These are phyloP conservation scores for Benincasa hispida DNA, from an alignment of 306 rosid species.

Conservation along the genomic window DNA sequence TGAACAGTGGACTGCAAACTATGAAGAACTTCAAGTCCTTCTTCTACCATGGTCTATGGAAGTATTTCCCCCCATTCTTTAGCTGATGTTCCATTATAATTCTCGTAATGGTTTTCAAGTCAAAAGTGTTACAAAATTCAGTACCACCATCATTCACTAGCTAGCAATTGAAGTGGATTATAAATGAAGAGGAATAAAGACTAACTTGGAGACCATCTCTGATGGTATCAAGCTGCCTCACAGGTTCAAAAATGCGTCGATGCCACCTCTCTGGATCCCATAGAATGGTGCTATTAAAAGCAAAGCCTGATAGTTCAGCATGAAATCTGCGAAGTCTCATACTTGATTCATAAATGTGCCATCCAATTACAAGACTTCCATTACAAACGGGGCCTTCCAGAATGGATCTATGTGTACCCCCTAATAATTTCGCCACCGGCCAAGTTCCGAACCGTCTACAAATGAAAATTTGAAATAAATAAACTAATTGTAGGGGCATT, in stretches of 20 bases:
- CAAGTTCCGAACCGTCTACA: slow-evolving; percentile 85
- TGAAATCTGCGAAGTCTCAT: slow-evolving; percentile 43
- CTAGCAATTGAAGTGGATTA: not conserved
- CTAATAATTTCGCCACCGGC: slow-evolving; percentile 46
- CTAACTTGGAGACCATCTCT: slow-evolving; percentile 53
- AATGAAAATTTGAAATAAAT: slow-evolving; percentile 6
- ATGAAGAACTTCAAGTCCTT: not conserved
- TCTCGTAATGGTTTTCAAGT: not conserved
- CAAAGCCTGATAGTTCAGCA: slow-evolving; percentile 71
- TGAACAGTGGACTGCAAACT: not conserved
- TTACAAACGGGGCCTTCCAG: slow-evolving; percentile 76
- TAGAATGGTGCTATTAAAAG: slow-evolving; percentile 80
- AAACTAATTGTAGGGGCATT: slow-evolving; percentile 1
- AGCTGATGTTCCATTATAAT: not conserved
- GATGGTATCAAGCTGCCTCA: slow-evolving; percentile 51
- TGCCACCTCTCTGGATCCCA: slow-evolving; percentile 85
- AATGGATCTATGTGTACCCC: slow-evolving; percentile 21
- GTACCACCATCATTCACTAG: not conserved
- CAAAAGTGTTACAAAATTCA: not conserved
- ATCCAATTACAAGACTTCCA: slow-evolving; percentile 71
- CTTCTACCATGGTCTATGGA: not conserved
- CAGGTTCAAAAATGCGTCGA: slow-evolving; percentile 57
- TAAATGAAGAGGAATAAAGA: slow-evolving; percentile 1
- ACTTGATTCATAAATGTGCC: slow-evolving; percentile 50
- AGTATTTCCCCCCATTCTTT: not conserved